Percentiles rank a stretch among this genome's conserved stretches.
Conservation (phyloP, 805 yeast species). For the Clavispora asparagi region DNA sequence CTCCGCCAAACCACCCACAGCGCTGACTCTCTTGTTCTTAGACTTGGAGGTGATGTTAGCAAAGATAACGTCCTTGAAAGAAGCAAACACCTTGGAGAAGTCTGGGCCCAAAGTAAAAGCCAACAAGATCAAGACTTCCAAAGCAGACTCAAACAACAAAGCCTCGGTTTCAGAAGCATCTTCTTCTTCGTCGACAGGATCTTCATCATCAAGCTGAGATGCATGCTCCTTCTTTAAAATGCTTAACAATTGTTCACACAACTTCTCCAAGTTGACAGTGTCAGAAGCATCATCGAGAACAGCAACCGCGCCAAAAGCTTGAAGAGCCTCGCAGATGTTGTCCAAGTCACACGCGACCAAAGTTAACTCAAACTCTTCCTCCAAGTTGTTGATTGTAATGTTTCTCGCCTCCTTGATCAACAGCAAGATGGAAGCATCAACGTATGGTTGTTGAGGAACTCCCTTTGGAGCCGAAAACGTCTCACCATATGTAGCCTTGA, state of each 20-base stretch:
- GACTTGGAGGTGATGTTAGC: conserved; percentile 57
- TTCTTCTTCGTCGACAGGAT: conserved; percentile 55
- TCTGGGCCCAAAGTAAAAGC: conserved; percentile 75
- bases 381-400: conserved; percentile 55
- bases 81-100: conserved; percentile 65
- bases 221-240: conserved; percentile 79
- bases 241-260: conserved; percentile 67
- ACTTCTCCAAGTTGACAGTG: conserved; percentile 48
- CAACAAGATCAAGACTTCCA: conserved; percentile 78
- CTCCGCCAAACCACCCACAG: conserved; percentile 90
- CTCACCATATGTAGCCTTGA: conserved; percentile 46
- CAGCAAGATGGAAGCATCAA: conserved; percentile 51
- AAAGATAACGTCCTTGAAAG: conserved; percentile 63
- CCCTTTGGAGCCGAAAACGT: conserved; percentile 54
- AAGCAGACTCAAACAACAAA: conserved; percentile 73
- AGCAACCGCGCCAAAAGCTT: conserved; percentile 68
- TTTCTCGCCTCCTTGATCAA: conserved; percentile 65
- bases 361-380: conserved; percentile 77
- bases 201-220: conserved; percentile 71
- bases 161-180: conserved; percentile 47
- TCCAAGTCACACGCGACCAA: conserved; percentile 80
- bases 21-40: conserved; percentile 68
- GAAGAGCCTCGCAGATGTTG: conserved; percentile 61
- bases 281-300: conserved; percentile 57
- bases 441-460: conserved; percentile 55